Evolutionary conservation across 1,139 yeast genomes (phyloP), one percentile per base, ranked within the genome.

Genomic region (Scheffersomyces cryptocercus): DNA sequence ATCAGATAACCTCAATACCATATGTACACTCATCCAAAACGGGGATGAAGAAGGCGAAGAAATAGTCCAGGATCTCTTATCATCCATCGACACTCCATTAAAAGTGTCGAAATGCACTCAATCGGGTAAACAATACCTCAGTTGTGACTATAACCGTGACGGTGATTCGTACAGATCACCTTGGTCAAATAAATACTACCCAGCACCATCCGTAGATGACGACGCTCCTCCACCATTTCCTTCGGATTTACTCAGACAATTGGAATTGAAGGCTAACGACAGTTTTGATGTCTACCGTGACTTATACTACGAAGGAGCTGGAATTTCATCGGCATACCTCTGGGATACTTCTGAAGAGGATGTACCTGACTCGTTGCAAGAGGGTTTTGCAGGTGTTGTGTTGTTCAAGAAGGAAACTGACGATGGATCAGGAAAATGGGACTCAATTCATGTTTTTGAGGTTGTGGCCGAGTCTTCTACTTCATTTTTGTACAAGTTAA

Each of bases 71-170:
- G 99, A 91, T 53, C 74, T 93, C 48, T 73, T 93, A 42, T 82
- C 96, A 3, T 79, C 95, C 0, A 91, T 91, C 12, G 99, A 93
- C 65, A 85, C 87, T 43, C 98, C 99, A 12, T 73, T 93, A 54
- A 68, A 71, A 37, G 70, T 83, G 35, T 63, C 74, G 41, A 74
- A 73, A 37, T 93, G 96, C 62, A 57, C 67, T 34, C 64, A 74
- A 44, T 64, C 82, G 7, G 87, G 88, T 15, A 86, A 85, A 62
- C 78, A 79, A 48, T 93, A 75, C 62, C 74, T 93, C 50, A 81
- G 93, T 43, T 93, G 99, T 67, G 99, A 93, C 62, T 93, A 91
- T 64, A 93, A 93, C 65, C 77, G 99, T 52, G 99, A 93, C 58
- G 93, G 96, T 5, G 98, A 93, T 64, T 84, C 93, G 29, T 88